Evolutionary conservation across 1,284 basidiomycete species (phyloP).

Genomic region (Tremellales sp.): DNA sequence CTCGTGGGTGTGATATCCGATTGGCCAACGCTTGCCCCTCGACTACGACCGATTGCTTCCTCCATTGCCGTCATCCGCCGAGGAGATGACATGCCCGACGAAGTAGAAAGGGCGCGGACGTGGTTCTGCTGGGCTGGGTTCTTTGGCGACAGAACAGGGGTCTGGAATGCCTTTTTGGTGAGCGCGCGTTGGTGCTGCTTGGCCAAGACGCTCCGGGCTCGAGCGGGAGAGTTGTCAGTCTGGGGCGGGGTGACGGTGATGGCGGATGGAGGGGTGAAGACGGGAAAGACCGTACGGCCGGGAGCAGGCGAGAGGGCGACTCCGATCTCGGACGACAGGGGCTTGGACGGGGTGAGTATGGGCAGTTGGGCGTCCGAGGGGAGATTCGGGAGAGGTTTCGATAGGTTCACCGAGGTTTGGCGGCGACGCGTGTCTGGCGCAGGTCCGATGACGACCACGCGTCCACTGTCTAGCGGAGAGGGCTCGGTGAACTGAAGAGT

Average conservation of each 20-base stretch:
- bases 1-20: background rate
- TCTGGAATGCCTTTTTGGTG: slow-evolving; percentile 37
- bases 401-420: slow-evolving; percentile 15
- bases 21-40: slow-evolving; percentile 18
- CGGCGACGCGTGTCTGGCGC: background rate
- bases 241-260: slow-evolving; percentile 2
- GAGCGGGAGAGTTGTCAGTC: slow-evolving; percentile 17
- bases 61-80: slow-evolving; percentile 25
- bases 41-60: slow-evolving; percentile 28
- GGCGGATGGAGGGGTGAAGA: background rate
- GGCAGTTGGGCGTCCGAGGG: slow-evolving; percentile 16
- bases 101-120: slow-evolving; percentile 2
- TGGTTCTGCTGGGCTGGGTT: slow-evolving; percentile 4
- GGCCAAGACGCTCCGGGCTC: slow-evolving; percentile 34
- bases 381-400: slow-evolving; percentile 27
- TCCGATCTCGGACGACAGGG: slow-evolving; percentile 26
- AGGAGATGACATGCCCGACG: slow-evolving; percentile 5
- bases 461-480: slow-evolving; percentile 13
- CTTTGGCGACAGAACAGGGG: slow-evolving; percentile 17
- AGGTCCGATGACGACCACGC: slow-evolving; percentile 22
- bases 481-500: slow-evolving; percentile 25
- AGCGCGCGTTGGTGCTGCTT: slow-evolving; percentile 38
- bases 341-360: slow-evolving; percentile 9
- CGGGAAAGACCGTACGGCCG: slow-evolving; percentile 1
- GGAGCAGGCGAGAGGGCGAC: slow-evolving; percentile 29